Base-by-base conservation (phyloP, 345 rosid species). In the Iberis pinnata region DNA sequence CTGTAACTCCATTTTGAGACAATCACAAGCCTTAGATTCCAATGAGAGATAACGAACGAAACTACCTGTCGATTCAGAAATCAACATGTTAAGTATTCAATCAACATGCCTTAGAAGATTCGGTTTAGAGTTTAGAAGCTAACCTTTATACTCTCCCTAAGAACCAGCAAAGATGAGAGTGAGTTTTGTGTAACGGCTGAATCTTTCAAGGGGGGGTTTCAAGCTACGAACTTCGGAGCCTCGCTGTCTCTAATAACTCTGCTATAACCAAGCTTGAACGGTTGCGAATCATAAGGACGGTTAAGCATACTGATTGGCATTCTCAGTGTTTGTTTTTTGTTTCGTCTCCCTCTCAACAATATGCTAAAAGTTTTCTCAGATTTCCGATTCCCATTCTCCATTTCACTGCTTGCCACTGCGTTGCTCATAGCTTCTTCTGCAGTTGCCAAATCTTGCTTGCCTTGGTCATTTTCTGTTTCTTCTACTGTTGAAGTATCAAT, bases 261-360 rank as follows among this genome's bases (percentile, higher is more conserved):
- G 76, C 69, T 92, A 66, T 71, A 80, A 54, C 65, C 52, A 37
- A 81, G 66, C 75, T 92, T 92, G 70, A 88, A 92, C 35, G 93
- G 76, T 63, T 81, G 93, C n/a, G 98, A 85, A 42, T 81, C 86
- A 46, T 85, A 79, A 56, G 98, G 95, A 51, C 88, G 78, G 74
- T 65, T 88, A 13, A 92, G 95, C 68, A 88, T 73, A 73, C 95
- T 85, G 38, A 92, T 66, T 5, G 98, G 98, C 85, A 92, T 81
- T 62, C 95, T 81, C 70, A 92, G 67, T 15, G 85, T 92, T 51
- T 88, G 98, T 73, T 84, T 92, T 65, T 80, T 48, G 71, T 85
- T 88, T 71, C 95, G 69, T 70, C 78, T 88, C 46, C 98, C 95
- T 70, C 95, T 81, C 37, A 92, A 12, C 69, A 83, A 80, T 75